Evolutionary conservation across 192 early-diverging fungal genomes (phyloP).

Genomic region (Backusella mclennaniae): DNA sequence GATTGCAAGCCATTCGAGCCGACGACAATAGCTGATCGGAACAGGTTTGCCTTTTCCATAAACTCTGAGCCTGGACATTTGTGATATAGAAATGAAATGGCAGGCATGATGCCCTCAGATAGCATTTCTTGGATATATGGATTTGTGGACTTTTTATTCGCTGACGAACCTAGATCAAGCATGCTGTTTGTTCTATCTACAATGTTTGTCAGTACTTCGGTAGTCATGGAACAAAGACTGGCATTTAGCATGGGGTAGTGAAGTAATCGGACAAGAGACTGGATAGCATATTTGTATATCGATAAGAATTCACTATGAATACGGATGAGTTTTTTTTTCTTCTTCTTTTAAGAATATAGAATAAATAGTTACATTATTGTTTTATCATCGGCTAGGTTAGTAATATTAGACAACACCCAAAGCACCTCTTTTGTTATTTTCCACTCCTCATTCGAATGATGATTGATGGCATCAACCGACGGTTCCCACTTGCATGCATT

Average conservation of each 20-base stretch:
- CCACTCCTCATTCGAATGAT: constrained; percentile 15
- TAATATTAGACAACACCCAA: constrained; percentile 26
- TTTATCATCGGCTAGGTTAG: constrained; percentile 14
- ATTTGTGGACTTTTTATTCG: neutral
- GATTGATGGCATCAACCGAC: neutral
- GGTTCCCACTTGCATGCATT: neutral
- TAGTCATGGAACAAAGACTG: neutral
- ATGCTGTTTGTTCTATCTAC: constrained; percentile 6
- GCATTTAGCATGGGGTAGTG: neutral
- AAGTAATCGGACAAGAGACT: constrained; percentile 8
- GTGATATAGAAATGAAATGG: neutral
- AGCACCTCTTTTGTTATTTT: constrained; percentile 20
- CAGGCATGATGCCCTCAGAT: neutral
- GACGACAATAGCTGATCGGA: neutral
- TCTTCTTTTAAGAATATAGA: neutral
- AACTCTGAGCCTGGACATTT: neutral
- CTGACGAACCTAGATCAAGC: neutral
- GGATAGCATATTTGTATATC: neutral
- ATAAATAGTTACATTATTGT: constrained; percentile 9
- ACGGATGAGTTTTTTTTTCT: neutral
- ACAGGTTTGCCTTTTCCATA: neutral
- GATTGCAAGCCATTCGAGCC: neutral
- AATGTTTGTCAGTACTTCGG: neutral
- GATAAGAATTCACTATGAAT: constrained; percentile 15
- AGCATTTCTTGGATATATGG: constrained; percentile 11